Evolutionary conservation across 345 rosid species (phyloP).

Genomic region (Salix viminalis): DNA sequence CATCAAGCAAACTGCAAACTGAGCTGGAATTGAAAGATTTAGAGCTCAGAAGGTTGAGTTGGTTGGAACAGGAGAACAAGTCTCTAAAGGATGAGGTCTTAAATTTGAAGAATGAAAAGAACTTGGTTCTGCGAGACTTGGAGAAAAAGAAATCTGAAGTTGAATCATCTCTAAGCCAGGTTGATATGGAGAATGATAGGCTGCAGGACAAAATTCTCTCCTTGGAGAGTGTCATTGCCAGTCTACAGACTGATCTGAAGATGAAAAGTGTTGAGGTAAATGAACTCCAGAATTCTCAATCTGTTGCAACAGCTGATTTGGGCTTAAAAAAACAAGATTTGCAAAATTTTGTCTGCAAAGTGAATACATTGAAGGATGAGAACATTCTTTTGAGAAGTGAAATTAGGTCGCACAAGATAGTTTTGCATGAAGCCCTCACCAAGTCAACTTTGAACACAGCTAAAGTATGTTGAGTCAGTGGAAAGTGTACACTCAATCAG

Average conservation of each 20-base stretch:
- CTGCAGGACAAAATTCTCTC: conserved; percentile 39
- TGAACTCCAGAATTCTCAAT: conserved; percentile 43
- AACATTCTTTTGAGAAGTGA: conserved; percentile 33
- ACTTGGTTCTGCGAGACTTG: conserved; percentile 41
- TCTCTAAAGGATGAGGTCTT: conserved; percentile 29
- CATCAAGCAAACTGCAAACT: conserved; percentile 18
- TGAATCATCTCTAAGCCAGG: conserved; percentile 29
- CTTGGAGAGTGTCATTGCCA: conserved; percentile 45
- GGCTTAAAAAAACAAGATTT: conserved; percentile 38
- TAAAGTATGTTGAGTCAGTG: conserved; percentile 31
- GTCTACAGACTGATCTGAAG: conserved; percentile 47
- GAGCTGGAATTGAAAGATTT: conserved; percentile 27
- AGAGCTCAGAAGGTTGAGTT: conserved; percentile 24
- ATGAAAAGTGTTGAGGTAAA: conserved; percentile 46
- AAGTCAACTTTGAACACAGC: conserved; percentile 30
- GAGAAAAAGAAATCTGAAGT: conserved; percentile 41
- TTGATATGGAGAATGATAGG: conserved; percentile 33
- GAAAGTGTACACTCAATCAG: conserved; percentile 18
- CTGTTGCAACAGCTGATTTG: conserved; percentile 41
- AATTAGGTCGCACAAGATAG: conserved; percentile 26
- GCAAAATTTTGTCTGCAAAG: conserved; percentile 28
- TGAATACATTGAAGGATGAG: conserved; percentile 40
- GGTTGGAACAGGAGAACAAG: conserved; percentile 34
- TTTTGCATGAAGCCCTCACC: conserved; percentile 26
- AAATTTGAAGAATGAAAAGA: conserved; percentile 36